Percentiles rank a stretch among this genome's conserved stretches.
Evolutionary conservation across 2,329 filamentous ascomycete genomes (phyloP).

Genomic region (Pseudogymnoascus sp.): DNA sequence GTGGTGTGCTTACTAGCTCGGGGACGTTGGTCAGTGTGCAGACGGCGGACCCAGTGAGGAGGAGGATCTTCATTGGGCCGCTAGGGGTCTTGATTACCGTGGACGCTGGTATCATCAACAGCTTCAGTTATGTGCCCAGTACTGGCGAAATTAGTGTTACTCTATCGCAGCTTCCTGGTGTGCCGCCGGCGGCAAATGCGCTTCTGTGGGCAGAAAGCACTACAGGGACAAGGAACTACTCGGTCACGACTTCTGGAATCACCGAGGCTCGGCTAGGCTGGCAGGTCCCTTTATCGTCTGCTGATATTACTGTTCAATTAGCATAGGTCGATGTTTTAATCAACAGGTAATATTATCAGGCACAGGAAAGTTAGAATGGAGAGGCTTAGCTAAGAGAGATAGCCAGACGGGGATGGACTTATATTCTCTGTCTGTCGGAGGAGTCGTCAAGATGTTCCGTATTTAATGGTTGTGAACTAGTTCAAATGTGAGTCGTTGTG

Average conservation of each 20-base stretch:
- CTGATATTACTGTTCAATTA: not conserved
- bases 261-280: not conserved
- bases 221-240: not conserved
- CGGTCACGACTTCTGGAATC: not conserved
- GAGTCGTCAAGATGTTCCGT: too few species aligned
- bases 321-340: not conserved
- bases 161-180: not conserved
- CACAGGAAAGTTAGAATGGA: too few species aligned
- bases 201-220: not conserved
- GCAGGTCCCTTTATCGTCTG: not conserved
- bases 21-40: constrained; percentile 28
- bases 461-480: too few species aligned
- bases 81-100: constrained; percentile 34
- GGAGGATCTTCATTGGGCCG: constrained; percentile 40
- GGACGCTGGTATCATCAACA: constrained; percentile 36
- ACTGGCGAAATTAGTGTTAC: not conserved
- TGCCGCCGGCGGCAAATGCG: not conserved
- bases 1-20: constrained; percentile 32
- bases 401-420: too few species aligned
- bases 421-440: too few species aligned
- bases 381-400: too few species aligned
- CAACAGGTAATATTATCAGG: too few species aligned
- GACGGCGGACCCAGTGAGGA: constrained; percentile 39
- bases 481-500: too few species aligned
- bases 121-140: constrained; percentile 28